Conservation (phyloP, 83 land plant species). For the Isoetes engelmannii region DNA sequence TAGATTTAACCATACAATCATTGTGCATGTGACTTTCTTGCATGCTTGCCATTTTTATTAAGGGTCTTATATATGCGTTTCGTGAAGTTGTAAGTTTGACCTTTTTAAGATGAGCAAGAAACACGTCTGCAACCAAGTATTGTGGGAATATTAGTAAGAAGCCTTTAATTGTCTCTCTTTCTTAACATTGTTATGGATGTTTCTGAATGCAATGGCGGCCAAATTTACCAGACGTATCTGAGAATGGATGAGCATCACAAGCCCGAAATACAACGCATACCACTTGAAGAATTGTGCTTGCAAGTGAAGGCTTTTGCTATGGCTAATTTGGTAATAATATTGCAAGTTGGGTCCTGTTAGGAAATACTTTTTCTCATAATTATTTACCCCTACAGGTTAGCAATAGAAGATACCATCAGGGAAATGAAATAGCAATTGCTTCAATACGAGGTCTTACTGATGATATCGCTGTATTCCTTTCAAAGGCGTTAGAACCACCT, state of each 20-base stretch:
- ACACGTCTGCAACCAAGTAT: no score
- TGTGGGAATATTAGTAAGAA: no score
- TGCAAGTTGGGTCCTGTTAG: background rate
- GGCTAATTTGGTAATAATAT: constrained; percentile 18
- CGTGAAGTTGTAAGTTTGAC: no score
- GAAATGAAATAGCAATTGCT: background rate
- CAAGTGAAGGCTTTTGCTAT: constrained; percentile 28
- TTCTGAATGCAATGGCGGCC: no score
- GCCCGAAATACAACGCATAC: constrained; percentile 35
- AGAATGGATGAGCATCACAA: constrained; percentile 26
- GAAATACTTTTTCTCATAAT: no score
- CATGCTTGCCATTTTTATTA: no score
- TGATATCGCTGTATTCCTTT: constrained; percentile 26
- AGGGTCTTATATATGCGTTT: no score
- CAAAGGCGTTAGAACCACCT: constrained; percentile 31
- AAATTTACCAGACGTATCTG: constrained; percentile 5
- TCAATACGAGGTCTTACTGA: background rate
- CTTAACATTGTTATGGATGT: no score
- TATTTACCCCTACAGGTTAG: background rate
- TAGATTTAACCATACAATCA: no score
- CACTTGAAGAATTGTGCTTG: constrained; percentile 34
- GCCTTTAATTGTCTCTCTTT: no score
- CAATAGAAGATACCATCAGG: background rate
- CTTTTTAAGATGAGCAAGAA: no score
- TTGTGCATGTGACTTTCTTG: no score